Conservation (phyloP, 441 rosid genomes). For the Daphne laureola region DNA sequence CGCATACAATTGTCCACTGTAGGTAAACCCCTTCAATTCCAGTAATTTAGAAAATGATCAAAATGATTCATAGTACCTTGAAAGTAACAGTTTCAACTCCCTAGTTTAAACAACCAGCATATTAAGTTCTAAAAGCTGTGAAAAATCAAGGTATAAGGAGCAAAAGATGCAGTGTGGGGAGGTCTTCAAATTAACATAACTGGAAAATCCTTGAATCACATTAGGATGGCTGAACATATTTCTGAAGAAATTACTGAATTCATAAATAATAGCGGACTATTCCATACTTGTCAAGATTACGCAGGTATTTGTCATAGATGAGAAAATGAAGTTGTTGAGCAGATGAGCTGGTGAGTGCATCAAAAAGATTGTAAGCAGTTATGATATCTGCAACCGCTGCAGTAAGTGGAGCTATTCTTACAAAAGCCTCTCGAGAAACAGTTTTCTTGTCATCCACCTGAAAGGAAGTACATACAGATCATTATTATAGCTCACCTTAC, state of each 20-base stretch:
- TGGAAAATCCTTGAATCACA: too few species aligned
- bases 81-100: too few species aligned
- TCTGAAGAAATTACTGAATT: neutral
- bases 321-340: conserved; percentile 70
- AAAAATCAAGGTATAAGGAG: too few species aligned
- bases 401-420: conserved; percentile 80
- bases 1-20: too few species aligned
- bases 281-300: conserved; percentile 78
- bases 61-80: too few species aligned
- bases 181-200: too few species aligned
- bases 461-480: conserved; percentile 4
- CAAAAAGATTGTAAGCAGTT: conserved; percentile 79
- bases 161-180: too few species aligned
- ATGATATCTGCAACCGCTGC: conserved; percentile 73
- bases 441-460: conserved; percentile 80
- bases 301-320: conserved; percentile 80
- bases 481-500: too few species aligned
- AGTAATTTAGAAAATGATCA: too few species aligned
- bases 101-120: too few species aligned
- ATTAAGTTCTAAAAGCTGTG: too few species aligned
- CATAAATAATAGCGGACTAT: conserved; percentile 18
- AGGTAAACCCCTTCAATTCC: too few species aligned
- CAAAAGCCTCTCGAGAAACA: conserved; percentile 78
- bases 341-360: conserved; percentile 67
- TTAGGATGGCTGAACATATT: neutral